These are phyloP conservation scores for Gastrolobium villosum DNA, from an alignment of 306 rosid genomes.

Conservation along the genomic window DNA sequence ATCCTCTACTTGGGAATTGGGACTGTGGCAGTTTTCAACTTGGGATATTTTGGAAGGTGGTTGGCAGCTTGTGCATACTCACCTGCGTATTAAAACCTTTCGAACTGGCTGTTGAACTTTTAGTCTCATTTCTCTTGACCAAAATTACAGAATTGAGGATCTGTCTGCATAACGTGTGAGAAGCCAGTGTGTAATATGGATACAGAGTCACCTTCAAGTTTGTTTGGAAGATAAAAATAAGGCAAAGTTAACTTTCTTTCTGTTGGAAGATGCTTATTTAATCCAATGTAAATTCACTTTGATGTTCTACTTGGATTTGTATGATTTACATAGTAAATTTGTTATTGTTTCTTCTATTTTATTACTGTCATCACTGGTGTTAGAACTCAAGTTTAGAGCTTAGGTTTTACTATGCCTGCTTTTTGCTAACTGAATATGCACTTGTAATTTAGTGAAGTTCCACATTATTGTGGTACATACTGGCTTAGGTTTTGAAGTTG, in stretches of 20 bases:
- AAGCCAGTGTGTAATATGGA: too few relatives aligned
- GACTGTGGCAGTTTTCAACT: too few relatives aligned
- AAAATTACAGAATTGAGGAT: too few relatives aligned
- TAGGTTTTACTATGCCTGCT: slow-evolving; percentile 7
- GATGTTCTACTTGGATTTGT: slow-evolving; percentile 10
- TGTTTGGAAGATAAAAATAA: not conserved
- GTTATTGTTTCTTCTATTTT: not conserved
- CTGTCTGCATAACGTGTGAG: too few relatives aligned
- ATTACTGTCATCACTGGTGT: not conserved
- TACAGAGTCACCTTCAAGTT: not conserved
- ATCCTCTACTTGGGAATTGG: too few relatives aligned
- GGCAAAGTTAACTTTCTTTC: not conserved
- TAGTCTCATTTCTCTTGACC: too few relatives aligned
- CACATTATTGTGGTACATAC: slow-evolving; percentile 6
- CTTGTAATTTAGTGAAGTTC: slow-evolving; percentile 25
- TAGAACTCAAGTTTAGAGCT: slow-evolving; percentile 2
- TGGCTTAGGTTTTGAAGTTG: slow-evolving; percentile 31
- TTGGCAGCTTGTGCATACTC: too few relatives aligned
- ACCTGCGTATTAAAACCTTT: too few relatives aligned
- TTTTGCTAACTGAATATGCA: slow-evolving; percentile 4
- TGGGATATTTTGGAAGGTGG: too few relatives aligned
- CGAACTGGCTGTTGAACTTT: too few relatives aligned
- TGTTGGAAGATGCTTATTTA: not conserved
- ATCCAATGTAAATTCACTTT: not conserved
- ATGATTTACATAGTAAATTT: not conserved